Evolutionary conservation across 1,284 basidiomycete genomes (phyloP), one percentile per base, ranked within the genome.

Genomic region (Cystobasidiaceae sp.): DNA sequence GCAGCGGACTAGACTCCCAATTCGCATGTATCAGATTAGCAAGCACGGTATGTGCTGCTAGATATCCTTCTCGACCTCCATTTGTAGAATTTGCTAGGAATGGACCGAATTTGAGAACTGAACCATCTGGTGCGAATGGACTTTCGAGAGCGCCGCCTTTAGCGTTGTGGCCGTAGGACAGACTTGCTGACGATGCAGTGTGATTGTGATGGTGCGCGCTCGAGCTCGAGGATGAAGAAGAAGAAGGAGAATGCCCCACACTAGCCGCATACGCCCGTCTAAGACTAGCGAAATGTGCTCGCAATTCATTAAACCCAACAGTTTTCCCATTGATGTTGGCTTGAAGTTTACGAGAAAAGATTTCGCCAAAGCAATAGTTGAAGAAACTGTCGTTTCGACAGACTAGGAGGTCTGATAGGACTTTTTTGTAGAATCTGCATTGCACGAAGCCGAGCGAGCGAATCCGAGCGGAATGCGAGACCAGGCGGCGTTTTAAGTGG

Each of bases 401-500:
- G 1, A 56, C 30, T 23, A 64, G 52, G n/a, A 64, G 61, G 45
- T 64, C 61, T 23, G 28, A 44, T 27, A 64, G 43, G 17, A 64
- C 61, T 45, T 51, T 51, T 17, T 56, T 55, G 61, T 64, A 64
- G 52, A 64, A 64, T 43, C 61, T 64, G 60, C n/a, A n/a, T n/a
- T n/a, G n/a, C n/a, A n/a, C n/a, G n/a, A 23, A 19, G 28, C 27
- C 25, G n/a, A 27, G 6, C 6, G 27, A 17, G 43, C 33, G 33
- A 32, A 13, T n/a, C n/a, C n/a, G 21, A 25, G 43, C 8, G 23
- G 23, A 11, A 19, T 6, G n/a, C n/a, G 3, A 13, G 41, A n/a
- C n/a, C 7, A 34, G 9, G 43, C 3, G 33, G 23, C 21, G 9
- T 8, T 15, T 48, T 44, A 13, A 4, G n/a, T n/a, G n/a, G n/a